Base-by-base conservation (phyloP, 352 stramenopile genomes). In the Pythium oligandrum region DNA sequence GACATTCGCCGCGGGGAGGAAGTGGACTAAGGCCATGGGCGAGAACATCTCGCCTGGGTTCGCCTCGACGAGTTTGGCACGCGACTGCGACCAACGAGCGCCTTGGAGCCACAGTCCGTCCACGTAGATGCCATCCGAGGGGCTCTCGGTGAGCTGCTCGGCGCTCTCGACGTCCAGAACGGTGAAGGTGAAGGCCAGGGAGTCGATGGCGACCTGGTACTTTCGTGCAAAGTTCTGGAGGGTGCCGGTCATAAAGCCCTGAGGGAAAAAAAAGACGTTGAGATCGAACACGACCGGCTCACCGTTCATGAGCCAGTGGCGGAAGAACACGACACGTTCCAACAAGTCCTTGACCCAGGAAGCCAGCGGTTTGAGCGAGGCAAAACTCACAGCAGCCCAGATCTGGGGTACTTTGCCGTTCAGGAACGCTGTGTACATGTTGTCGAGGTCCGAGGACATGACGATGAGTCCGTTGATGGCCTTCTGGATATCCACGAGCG, bases 231-330 rank as follows among this genome's bases (percentile, higher is more conserved):
- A 97, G 47, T 96, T 98, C 59, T 98, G 93, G 35, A 98, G 63
- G 12, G 87, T 96, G 38, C 88, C 93, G 4, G 94, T 98, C 91
- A 98, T 98, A 69, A 98, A 98, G 12, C 93, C 78, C 62, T 98
- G 93, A 1, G 93, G 94, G 57, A 98, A 98, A 73, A 98, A 98
- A 66, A 98, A 98, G 3, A 94, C 89, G 44, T 91, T 87, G 6
- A 98, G 74, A 31, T 87, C 75, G 59, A 98, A 98, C 11, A 88
- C 78, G 0, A 79, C 66, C 0, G 95, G 95, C 57, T 97, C 86
- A n/a, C 94, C 94, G n/a, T 91, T 56, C 1, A 83, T 44, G 4
- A 98, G 68, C 94, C 94, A 98, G 36, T 60, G 53, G 4, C 86
- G 77, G 68, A 98, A 96, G 67, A 98, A 98, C n/a, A 55, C 62